Conservation (phyloP, 169 alveolate species). For the Theileria annulata region DNA sequence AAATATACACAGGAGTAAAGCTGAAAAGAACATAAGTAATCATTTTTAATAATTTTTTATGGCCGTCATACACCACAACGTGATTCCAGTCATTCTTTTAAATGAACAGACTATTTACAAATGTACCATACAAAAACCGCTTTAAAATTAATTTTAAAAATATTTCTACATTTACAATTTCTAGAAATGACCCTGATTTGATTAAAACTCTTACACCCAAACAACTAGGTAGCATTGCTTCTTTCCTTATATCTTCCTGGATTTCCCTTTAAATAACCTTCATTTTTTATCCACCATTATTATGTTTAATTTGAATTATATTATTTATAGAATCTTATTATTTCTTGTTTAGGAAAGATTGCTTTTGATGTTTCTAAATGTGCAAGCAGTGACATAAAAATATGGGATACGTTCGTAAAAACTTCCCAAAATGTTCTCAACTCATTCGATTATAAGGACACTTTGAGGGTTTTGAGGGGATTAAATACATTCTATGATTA, state of each 20-base stretch:
- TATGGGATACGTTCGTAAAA: slow-evolving; percentile 51
- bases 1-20: not conserved
- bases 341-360: slow-evolving; percentile 42
- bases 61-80: not conserved
- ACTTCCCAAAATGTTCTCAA: slow-evolving; percentile 11
- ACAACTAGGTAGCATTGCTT: slow-evolving; percentile 37
- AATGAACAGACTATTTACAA: not conserved
- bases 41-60: not conserved
- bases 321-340: not conserved
- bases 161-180: slow-evolving; percentile 5
- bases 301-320: not conserved
- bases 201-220: slow-evolving; percentile 53
- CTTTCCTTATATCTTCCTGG: not conserved
- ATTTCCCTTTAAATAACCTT: not conserved
- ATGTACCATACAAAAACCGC: not conserved
- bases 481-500: slow-evolving; percentile 34
- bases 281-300: not conserved
- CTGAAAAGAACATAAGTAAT: slow-evolving; percentile 13
- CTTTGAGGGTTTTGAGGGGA: slow-evolving; percentile 42
- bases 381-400: slow-evolving; percentile 43
- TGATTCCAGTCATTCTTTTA: not conserved
- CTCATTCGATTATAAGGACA: slow-evolving; percentile 56
- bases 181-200: slow-evolving; percentile 7
- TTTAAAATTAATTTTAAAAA: not conserved
- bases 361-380: slow-evolving; percentile 57